phyloP scores from a whole-genome alignment of 371 early-diverging fungal species.

The Smittium mucronatum region DNA sequence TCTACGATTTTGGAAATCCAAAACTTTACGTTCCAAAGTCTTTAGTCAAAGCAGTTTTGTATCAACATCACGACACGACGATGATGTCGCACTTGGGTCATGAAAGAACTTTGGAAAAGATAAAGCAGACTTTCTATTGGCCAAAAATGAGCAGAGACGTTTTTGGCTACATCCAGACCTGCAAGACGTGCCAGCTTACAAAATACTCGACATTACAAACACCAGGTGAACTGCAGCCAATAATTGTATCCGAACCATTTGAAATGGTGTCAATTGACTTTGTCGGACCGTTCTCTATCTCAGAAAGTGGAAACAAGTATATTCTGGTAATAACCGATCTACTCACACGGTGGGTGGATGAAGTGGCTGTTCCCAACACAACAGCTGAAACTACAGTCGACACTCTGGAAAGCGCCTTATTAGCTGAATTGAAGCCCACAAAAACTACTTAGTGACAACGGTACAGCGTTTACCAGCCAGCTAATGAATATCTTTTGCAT shows the following conservation, averaged over 20 bases:
- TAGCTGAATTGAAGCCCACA: background rate
- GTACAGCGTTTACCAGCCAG: background rate
- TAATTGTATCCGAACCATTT: background rate
- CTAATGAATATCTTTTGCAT: background rate
- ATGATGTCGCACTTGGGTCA: background rate
- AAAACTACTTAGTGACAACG: background rate
- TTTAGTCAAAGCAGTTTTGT: background rate
- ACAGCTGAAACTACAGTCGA: background rate
- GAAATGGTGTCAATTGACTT: background rate
- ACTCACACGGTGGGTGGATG: background rate
- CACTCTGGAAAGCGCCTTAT: too few species aligned
- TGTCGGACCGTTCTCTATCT: background rate
- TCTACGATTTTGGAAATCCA: too few species aligned
- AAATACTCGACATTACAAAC: background rate
- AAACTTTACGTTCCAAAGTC: background rate
- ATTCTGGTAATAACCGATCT: background rate
- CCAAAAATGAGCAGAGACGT: background rate
- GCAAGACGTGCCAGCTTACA: background rate
- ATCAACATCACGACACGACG: background rate
- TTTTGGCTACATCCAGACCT: background rate
- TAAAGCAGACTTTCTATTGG: background rate
- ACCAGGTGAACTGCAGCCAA: background rate
- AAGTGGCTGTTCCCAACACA: background rate
- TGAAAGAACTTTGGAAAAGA: background rate
- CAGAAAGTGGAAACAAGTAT: background rate